A percentile compares a stretch with the other conserved stretches of the same genome.
phyloP scores from a whole-genome alignment of 169 alveolate genomes.

The Prorocentrum cordatum region DNA sequence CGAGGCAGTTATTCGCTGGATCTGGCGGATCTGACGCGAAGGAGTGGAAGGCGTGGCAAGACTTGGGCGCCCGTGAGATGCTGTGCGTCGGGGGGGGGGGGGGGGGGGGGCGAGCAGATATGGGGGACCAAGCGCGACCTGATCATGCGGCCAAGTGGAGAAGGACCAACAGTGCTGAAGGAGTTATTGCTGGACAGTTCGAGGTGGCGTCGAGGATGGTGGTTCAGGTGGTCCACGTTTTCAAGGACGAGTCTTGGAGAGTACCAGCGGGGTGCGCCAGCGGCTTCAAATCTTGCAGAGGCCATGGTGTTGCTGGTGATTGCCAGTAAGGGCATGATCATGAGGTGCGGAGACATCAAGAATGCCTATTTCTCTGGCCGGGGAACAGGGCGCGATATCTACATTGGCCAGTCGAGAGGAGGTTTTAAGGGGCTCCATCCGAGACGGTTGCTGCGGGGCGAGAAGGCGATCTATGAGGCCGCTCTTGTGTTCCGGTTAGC shows the following conservation, averaged over 20 bases:
- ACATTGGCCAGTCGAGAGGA: not conserved
- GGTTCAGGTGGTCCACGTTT: constrained; percentile 22
- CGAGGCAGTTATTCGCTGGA: too few species aligned
- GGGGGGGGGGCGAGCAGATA: not conserved
- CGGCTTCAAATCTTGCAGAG: not conserved
- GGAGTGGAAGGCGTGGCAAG: not conserved
- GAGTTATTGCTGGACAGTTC: not conserved
- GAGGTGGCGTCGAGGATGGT: not conserved
- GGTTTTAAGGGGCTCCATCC: not conserved
- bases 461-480: constrained; percentile 9
- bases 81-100: not conserved
- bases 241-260: not conserved
- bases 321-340: not conserved
- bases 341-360: not conserved
- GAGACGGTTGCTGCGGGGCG: not conserved
- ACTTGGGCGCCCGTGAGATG: not conserved
- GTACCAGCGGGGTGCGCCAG: not conserved
- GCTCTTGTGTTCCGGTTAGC: not conserved
- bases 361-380: constrained; percentile 6
- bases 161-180: not conserved
- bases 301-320: not conserved
- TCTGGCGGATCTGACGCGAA: not conserved
- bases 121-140: too few species aligned
- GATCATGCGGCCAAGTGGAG: not conserved
- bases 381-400: not conserved